A percentile compares a stretch with the other conserved stretches of the same genome.
phyloP scores from a whole-genome alignment of 768 basidiomycete genomes.

The Leccinum fibrillosum region DNA sequence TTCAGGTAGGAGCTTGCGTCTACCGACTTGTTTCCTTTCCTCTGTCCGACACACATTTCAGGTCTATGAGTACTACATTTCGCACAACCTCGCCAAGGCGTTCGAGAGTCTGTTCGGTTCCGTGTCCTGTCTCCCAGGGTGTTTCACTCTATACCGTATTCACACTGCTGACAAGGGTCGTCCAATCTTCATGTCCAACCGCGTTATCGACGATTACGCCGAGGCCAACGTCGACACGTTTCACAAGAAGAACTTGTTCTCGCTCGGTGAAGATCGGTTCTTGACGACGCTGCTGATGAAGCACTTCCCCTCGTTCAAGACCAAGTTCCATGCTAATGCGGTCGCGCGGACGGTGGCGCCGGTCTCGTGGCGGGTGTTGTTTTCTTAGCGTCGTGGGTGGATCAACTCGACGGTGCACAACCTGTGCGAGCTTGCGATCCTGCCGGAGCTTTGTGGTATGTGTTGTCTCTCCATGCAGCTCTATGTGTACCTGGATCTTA shows the following conservation, averaged over 20 bases:
- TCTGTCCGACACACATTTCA: conserved; percentile 18
- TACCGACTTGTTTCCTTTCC: too few relatives aligned
- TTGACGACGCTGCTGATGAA: conserved; percentile 67
- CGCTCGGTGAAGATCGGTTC: conserved; percentile 66
- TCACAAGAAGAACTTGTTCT: conserved; percentile 69
- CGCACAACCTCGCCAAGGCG: conserved; percentile 63
- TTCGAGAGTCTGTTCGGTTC: conserved; percentile 66
- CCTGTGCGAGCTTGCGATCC: too few relatives aligned
- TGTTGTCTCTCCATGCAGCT: too few relatives aligned
- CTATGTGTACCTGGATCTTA: too few relatives aligned
- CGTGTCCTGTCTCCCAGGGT: conserved; percentile 70
- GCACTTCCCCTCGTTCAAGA: conserved; percentile 55
- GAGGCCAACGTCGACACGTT: conserved; percentile 64
- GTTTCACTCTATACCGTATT: conserved; percentile 68
- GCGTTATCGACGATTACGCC: conserved; percentile 67
- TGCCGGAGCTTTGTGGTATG: too few relatives aligned
- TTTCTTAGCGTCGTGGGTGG: too few relatives aligned
- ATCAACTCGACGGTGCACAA: too few relatives aligned
- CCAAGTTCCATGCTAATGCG: too few relatives aligned
- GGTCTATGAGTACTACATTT: conserved; percentile 73
- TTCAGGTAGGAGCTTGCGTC: conserved; percentile 43
- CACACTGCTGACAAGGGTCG: conserved; percentile 71
- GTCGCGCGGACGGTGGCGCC: too few relatives aligned
- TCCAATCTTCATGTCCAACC: conserved; percentile 68
- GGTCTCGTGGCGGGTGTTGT: too few relatives aligned